Conservation (phyloP, 352 stramenopile species). For the Pythium monospermum region DNA sequence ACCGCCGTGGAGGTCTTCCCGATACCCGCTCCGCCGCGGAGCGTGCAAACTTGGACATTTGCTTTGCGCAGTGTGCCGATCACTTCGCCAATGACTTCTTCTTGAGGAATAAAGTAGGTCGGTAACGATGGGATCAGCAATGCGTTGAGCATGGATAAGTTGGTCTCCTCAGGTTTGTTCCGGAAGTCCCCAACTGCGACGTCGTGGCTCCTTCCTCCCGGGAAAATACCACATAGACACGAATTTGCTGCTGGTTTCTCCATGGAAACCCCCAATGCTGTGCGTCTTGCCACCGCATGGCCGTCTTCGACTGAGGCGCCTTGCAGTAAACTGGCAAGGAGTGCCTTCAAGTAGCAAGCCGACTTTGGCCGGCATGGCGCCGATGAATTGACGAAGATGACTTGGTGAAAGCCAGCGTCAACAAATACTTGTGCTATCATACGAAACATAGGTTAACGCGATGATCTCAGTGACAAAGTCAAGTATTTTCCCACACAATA, state of each 20-base stretch:
- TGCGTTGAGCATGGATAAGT: slow-evolving; percentile 32
- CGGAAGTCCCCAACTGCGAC: slow-evolving; percentile 17
- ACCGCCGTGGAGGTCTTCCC: slow-evolving; percentile 62
- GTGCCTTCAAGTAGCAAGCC: slow-evolving; percentile 45
- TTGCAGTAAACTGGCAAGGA: slow-evolving; percentile 42
- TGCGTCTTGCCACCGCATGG: slow-evolving; percentile 11
- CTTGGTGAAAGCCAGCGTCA: slow-evolving; percentile 34
- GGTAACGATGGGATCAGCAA: slow-evolving; percentile 54
- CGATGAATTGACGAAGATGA: slow-evolving; percentile 54
- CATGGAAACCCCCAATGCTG: slow-evolving; percentile 6
- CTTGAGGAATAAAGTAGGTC: slow-evolving; percentile 46
- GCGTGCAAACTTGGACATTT: slow-evolving; percentile 38
- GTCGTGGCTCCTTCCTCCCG: slow-evolving; percentile 19
- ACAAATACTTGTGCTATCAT: slow-evolving; percentile 46
- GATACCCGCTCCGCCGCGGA: slow-evolving; percentile 38
- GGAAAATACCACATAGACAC: slow-evolving; percentile 20
- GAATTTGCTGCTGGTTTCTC: neutral
- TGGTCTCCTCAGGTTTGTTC: slow-evolving; percentile 12
- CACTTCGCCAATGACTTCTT: slow-evolving; percentile 37
- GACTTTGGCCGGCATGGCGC: slow-evolving; percentile 30
- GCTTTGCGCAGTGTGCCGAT: slow-evolving; percentile 15
- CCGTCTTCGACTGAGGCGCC: slow-evolving; percentile 31
- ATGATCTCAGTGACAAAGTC: neutral
- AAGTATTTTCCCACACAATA: neutral
- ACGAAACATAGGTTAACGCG: neutral